Evolutionary conservation across 495 filamentous ascomycete genomes (phyloP).

Genomic region (Daldinia bambusicola): DNA sequence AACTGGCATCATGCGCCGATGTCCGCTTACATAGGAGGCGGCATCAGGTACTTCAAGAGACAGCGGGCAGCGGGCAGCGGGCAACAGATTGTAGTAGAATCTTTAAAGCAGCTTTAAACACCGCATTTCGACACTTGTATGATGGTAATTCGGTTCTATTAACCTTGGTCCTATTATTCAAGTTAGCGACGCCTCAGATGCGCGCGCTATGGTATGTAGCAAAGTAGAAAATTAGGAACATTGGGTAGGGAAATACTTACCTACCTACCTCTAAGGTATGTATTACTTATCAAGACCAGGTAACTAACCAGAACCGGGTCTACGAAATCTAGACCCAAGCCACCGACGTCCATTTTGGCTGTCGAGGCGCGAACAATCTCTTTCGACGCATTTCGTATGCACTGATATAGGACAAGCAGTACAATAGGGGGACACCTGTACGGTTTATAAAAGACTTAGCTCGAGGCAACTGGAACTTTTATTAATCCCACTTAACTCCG

Average conservation of each 20-base stretch:
- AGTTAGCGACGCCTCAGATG: background rate
- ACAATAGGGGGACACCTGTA: background rate
- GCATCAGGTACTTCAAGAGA: too few relatives aligned
- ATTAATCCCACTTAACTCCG: background rate
- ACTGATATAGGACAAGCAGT: background rate
- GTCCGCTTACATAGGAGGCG: too few relatives aligned
- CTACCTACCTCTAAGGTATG: too few relatives aligned
- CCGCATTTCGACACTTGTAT: background rate
- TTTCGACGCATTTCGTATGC: background rate
- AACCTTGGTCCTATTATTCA: background rate
- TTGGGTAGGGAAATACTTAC: too few relatives aligned
- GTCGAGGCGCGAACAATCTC: background rate
- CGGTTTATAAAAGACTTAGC: background rate
- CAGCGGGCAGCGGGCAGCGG: too few relatives aligned
- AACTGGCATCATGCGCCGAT: too few relatives aligned
- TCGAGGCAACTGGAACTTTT: background rate
- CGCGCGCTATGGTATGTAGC: background rate
- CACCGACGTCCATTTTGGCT: background rate
- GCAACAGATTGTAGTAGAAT: background rate
- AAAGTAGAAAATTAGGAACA: too few relatives aligned
- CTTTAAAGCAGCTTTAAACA: too few relatives aligned
- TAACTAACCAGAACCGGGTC: background rate
- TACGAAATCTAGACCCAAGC: background rate
- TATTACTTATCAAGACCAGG: too few relatives aligned
- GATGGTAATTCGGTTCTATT: background rate